These are phyloP conservation scores for Ganoderma leucocontextum DNA, from an alignment of 1,284 basidiomycete species.

Conservation along the genomic window DNA sequence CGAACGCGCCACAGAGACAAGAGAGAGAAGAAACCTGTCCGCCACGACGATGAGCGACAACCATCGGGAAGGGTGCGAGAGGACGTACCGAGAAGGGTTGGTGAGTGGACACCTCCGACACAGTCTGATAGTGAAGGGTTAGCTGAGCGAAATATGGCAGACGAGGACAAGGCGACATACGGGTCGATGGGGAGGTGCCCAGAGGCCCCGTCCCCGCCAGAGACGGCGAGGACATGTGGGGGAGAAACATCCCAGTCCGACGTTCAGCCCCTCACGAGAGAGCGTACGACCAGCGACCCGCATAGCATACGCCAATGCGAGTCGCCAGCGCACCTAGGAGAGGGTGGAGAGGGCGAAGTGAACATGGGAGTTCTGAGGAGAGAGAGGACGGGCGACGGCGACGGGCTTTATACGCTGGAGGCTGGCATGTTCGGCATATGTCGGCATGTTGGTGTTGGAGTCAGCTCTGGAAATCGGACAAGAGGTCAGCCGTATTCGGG, in stretches of 20 bases:
- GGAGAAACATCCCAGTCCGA: conserved; percentile 8
- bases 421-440: not conserved
- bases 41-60: not conserved
- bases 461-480: not conserved
- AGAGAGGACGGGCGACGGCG: not conserved
- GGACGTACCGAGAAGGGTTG: not conserved
- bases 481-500: not conserved
- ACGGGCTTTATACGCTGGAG: conserved; percentile 6
- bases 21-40: not conserved
- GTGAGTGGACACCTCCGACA: conserved; percentile 2
- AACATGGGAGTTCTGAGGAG: conserved; percentile 18
- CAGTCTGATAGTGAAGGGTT: not conserved
- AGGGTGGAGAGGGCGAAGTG: not conserved
- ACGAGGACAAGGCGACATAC: not conserved
- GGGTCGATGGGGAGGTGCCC: not conserved
- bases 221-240: not conserved
- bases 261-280: not conserved
- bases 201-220: not conserved
- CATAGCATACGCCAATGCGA: not conserved
- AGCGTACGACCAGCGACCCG: conserved; percentile 1
- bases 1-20: not conserved
- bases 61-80: not conserved
- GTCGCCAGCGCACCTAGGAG: not conserved
- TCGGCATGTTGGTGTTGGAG: not conserved
- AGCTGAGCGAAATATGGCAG: not conserved